Base-by-base conservation (phyloP, 441 rosid genomes). In the Jatropha multifida region DNA sequence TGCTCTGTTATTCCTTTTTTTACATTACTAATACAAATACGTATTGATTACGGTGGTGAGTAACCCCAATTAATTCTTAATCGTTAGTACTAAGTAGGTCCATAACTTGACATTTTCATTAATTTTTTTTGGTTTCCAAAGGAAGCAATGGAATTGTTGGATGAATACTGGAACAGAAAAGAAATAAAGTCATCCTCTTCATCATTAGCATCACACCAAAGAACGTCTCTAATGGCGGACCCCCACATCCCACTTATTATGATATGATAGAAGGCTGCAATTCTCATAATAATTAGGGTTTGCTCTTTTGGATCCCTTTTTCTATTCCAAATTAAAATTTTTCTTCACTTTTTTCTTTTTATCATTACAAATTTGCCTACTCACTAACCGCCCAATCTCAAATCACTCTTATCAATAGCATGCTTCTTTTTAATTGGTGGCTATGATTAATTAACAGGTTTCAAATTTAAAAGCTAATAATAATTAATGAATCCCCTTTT, bases 181-280 rank as follows among this genome's bases (percentile, higher is more conserved):
- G 7, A 49, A 15, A 9, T 41, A 4, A 60, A 82, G 81, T 82
- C 80, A 52, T 14, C 55, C 49, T 9, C 40, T 71, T 82, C 74
- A 82, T 85, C 61, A 81, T 79, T 79, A 65, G 76, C 79, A 70
- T 71, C 70, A 46, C 55, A 69, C 63, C 73, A 17, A 55, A 55
- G 17, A 52, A 37, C 17, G 38, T 23, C 41, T 41, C 73, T 72
- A 72, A 74, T 86, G 85, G 85, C 61, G 85, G 86, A 79, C 78
- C 85, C 84, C 77, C 51, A 73, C 78, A 80, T 78, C 79, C 81
- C 88, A 85, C 85, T 85, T 78, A 64, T 55, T 52, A 66, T 77
- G 74, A 84, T 77, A 79, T 76, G 76, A 80, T 77, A 44, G 38
- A 70, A 68, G 71, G 65, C 77, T 51, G 71, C 80, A 71, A 51